These are phyloP conservation scores for Arthrobotrys iridis DNA, from an alignment of 2,329 filamentous ascomycete genomes.

Conservation along the genomic window DNA sequence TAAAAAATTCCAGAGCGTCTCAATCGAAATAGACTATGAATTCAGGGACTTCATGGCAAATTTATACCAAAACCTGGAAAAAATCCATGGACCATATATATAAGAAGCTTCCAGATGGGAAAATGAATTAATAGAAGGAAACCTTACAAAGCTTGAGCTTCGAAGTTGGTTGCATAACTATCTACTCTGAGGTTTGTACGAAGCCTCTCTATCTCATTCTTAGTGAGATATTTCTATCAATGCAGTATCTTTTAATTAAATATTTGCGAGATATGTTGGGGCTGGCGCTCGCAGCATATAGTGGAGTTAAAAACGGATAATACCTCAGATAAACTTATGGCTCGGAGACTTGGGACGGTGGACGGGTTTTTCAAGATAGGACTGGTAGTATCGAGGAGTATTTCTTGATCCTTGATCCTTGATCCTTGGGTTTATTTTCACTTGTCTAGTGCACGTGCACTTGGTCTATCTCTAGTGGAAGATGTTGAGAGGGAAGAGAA, in stretches of 20 bases:
- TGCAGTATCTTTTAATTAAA: conserved; percentile 12
- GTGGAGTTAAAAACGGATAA: not conserved
- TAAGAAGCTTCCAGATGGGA: not conserved
- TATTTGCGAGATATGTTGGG: conserved; percentile 15
- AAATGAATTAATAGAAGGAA: not conserved
- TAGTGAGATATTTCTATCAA: conserved; percentile 3
- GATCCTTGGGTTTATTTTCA: too few species aligned
- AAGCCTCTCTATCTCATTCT: conserved; percentile 1
- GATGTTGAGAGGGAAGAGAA: not conserved
- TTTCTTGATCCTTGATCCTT: not conserved
- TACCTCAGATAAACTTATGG: not conserved
- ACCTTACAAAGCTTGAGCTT: not conserved
- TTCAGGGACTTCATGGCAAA: not conserved
- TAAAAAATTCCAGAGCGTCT: not conserved
- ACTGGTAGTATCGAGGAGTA: not conserved
- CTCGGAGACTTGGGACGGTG: not conserved
- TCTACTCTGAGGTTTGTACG: not conserved
- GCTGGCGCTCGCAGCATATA: not conserved
- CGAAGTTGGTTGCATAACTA: conserved; percentile 17
- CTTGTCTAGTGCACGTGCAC: too few species aligned
- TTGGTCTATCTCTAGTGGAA: not conserved
- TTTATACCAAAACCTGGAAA: not conserved
- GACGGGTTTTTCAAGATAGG: not conserved
- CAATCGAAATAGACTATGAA: not conserved
- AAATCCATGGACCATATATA: not conserved